Base-by-base conservation (phyloP, 2,329 filamentous ascomycete species). In the Colletotrichum tamarilloi region DNA sequence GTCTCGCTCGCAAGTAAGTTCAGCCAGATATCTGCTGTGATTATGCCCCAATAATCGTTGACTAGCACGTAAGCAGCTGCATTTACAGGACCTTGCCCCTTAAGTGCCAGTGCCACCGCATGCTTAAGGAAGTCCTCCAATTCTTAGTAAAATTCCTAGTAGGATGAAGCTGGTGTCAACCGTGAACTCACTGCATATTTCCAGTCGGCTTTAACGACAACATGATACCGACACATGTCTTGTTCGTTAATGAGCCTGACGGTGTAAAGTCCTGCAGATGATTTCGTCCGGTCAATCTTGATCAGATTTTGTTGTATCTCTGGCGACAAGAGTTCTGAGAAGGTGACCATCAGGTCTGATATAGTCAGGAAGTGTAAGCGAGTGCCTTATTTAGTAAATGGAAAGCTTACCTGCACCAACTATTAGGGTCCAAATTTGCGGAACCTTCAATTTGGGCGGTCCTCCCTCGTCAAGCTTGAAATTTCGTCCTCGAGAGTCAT, bases 211-310 rank as follows among this genome's bases (percentile, higher is more conserved):
- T 32, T 68, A 7, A 68, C 53, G 22, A 62, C 65, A n/a, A 68
- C 28, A n/a, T 62, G 42, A 26, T 68, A 68, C 11, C 65, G 65
- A 12, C 57, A 68, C 30, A 49, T 68, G 7, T 62, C 65, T n/a
- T 30, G 55, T 22, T 68, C 65, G 8, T 62, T 57, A 35, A 68
- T 62, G 14, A 68, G 65, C n/a, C 57, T 62, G n/a, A 68, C 52
- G 22, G 65, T 68, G 65, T 62, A 68, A 19, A 49, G 30, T 14
- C 56, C 57, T 16, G 22, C 14, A 16, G 30, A 11, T 16, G 56
- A 68, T 12, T 12, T 26, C 30, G 35, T 62, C 11, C 19, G 22
- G 7, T 62, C 42, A 28, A 68, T 53, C 8, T 30, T 35, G 16
- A 68, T 32, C 6, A 68, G 11, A 26, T 68, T 24, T 4, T 6